Evolutionary conservation across 176 grass and related monocot species (phyloP), one percentile per base, ranked within the genome.

Genomic region (Paspalum vaginatum): DNA sequence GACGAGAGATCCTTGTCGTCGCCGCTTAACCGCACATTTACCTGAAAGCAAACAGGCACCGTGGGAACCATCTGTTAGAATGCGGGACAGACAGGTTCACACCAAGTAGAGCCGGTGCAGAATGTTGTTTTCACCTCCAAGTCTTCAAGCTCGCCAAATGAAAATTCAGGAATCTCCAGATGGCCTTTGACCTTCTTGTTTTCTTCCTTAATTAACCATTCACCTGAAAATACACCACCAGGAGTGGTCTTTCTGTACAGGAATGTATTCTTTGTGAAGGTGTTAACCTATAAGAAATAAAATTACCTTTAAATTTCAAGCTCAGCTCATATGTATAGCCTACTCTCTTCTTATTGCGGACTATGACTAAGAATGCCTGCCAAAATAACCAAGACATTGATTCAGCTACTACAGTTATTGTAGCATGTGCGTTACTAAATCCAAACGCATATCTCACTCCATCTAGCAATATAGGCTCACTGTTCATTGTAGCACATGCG

Each of bases 71-170:
- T 47, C 65, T 53, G 17, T 53, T 17, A 53, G 17, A 53, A 50
- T 50, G 14, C 0, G 16, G 14, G 4, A 27, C 26, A 7, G 14
- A 53, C 20, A 2, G 48, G 5, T 15, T 53, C 58, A 2, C 61
- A 7, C 1, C 46, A 32, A 32, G 32, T 32, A 32, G 32, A 32
- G 32, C 80, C 26, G 18, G 20, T 26, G 40, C 9, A 74, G 62
- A 39, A 41, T 21, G 4, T 3, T 43, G 20, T 5, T 24, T 16
- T 59, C 81, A 90, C 88, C 90, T 92, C 70, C 24, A 96, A 82
- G 70, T 97, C 93, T 41, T 93, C 93, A 20, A 97, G 76, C 77
- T 97, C 93, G 2, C 93, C 93, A 84, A 88, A 93, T 73, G 93
- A 97, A 78, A 96, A 88, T 78, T 97, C 93, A 18, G 87, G 90